phyloP scores from a whole-genome alignment of 1,284 basidiomycete genomes.

The Apiotrichum domesticum region DNA sequence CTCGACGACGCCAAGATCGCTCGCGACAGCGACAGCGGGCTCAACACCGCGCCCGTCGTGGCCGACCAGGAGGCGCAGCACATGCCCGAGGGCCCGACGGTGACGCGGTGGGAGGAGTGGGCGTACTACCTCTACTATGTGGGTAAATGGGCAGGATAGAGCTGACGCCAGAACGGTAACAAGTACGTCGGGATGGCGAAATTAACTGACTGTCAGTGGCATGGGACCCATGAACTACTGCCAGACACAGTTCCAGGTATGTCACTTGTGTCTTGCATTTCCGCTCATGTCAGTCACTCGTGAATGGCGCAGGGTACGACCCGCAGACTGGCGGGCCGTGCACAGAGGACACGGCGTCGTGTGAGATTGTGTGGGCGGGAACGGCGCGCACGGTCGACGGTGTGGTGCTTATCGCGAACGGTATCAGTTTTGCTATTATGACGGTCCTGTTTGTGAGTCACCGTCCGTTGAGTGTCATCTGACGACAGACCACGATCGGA shows the following conservation, averaged over 20 bases:
- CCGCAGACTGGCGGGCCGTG: conserved; percentile 40
- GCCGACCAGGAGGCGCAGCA: not conserved
- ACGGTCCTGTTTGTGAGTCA: conserved; percentile 50
- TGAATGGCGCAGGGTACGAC: conserved; percentile 62
- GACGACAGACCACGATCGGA: conserved; percentile 67
- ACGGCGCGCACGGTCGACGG: conserved; percentile 61
- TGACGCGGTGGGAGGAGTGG: conserved; percentile 13
- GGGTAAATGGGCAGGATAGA: not conserved
- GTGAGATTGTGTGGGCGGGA: conserved; percentile 61
- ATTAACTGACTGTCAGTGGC: conserved; percentile 4
- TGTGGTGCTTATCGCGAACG: conserved; percentile 66
- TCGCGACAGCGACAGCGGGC: not conserved
- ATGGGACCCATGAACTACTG: conserved; percentile 50
- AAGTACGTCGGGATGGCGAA: not conserved
- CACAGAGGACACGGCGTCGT: conserved; percentile 15
- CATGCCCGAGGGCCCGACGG: conserved; percentile 10
- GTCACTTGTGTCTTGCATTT: not conserved
- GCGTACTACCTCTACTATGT: conserved; percentile 21
- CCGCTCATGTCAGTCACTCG: conserved; percentile 42
- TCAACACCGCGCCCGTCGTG: no score
- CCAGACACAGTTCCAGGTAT: conserved; percentile 64
- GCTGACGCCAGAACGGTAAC: conserved; percentile 10
- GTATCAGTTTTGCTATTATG: conserved; percentile 46
- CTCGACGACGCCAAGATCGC: not conserved
- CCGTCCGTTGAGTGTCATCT: conserved; percentile 44